Evolutionary conservation across 2,329 filamentous ascomycete genomes (phyloP), one percentile per base, ranked within the genome.

Genomic region (Corinectria fuckeliana): DNA sequence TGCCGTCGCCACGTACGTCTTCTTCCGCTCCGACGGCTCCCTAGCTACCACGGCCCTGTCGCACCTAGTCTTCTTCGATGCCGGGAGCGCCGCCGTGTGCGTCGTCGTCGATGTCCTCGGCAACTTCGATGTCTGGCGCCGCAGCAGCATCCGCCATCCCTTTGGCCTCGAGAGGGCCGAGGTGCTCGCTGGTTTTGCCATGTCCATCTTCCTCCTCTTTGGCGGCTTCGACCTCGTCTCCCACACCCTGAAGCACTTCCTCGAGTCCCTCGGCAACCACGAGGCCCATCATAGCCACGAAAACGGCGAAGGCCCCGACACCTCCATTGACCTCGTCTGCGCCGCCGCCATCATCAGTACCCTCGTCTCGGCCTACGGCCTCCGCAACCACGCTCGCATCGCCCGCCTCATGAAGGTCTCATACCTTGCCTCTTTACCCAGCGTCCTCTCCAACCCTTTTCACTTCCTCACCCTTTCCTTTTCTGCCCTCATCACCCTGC

Each of bases 51-150:
- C 93, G 6, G 94, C 94, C 0, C 81, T 99, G 16, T 97, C 93
- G 9, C 93, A 97, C 71, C 82, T 99, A 45, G 90, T 98, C 59
- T 91, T 98, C 75, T 99, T 97, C 75, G 95, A 99, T 74, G 94
- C 95, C 8, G 87, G 96, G 2, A 95, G 93, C 30, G 95, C 95
- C 4, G 88, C 93, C 47, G 86, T 98, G 5, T 98, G 94, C 74
- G 93, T 97, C 3, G 88, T 87, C 11, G 94, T 98, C 45, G 95
- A 99, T 72, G 91, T 98, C 1, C 86, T 97, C 47, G 89, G 91
- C 50, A 99, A 99, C 75, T 99, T 99, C 70, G 95, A 99, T 74
- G 93, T 98, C 38, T 99, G 95, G 95, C 92, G 92, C 65, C 87
- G 94, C 45, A 94, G 91, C 68, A 96, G 90, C 66, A 91, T 99